Evolutionary conservation across 1,284 basidiomycete genomes (phyloP), one percentile per base, ranked within the genome.

Genomic region (Cutaneotrichosporon spelunceum): DNA sequence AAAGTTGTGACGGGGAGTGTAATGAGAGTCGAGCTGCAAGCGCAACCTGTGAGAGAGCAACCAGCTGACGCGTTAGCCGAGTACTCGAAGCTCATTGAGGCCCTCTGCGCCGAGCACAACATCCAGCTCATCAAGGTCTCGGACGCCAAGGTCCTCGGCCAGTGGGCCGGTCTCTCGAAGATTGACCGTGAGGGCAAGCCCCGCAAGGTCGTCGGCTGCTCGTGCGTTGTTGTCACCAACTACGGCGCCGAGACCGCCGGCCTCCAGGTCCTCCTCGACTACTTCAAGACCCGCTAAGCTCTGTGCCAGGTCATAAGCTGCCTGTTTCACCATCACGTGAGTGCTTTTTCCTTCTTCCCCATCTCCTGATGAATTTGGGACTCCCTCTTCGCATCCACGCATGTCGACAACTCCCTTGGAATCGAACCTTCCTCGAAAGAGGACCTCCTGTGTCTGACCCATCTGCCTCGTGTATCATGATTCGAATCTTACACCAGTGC

Each of bases 61-160:
- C 13, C 52, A 26, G n/a, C 57, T 59, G 29, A 53, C 44, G 4
- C 9, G 14, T 0, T 61, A 78, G 91, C 93, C 73, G 95, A 97
- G 83, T 98, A 99, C 87, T 90, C 97, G 86, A 98, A 98, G 85
- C 91, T 99, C 84, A 96, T 98, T 72, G 94, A 98, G 84, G 95
- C 94, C 59, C 91, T 98, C 78, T 98, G 95, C 82, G 91, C 92
- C 71, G 94, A 97, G 85, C 92, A 97, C 87, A 93, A 93, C 82
- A 97, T 98, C 83, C 93, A 95, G 86, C 84, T 98, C 70, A 97
- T 98, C 89, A 97, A 97, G 84, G 93, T 99, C 76, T 83, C 83
- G 58, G 95, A 98, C 82, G 90, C 92, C 78, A 99, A 99, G 84
- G 88, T 95, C 71, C 88, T 99, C 75, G 95, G 94, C 63, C 91